Base-by-base conservation (phyloP, 2,329 filamentous ascomycete genomes). In the Westerdykella aurantiaca region DNA sequence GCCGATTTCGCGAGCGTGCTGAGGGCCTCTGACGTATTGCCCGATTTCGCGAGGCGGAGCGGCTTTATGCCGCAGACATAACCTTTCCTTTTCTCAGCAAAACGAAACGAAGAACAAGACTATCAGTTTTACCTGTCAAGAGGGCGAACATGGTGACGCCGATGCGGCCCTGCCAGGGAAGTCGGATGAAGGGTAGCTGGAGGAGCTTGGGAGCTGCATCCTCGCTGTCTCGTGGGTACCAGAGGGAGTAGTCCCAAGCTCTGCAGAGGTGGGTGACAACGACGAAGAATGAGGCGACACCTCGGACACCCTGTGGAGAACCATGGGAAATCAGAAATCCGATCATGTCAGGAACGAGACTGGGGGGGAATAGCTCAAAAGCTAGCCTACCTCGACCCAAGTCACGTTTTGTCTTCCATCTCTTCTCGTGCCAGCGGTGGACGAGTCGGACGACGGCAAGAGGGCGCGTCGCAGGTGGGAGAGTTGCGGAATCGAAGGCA, bases 61-160 rank as follows among this genome's bases (percentile, higher is more conserved):
- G 76, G 76, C 55, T 78, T 78, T 45, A 78, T 66, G 22, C 74
- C 75, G 56, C 75, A 78, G 17, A 79, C 76, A 49, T 77, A 78
- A 45, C 76, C n/a, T n/a, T n/a, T n/a, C n/a, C n/a, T n/a, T n/a
- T n/a, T n/a, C n/a, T n/a, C n/a, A n/a, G n/a, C n/a, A n/a, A n/a
- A n/a, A n/a, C n/a, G n/a, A n/a, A n/a, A n/a, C n/a, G n/a, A n/a
- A n/a, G n/a, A n/a, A n/a, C n/a, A n/a, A n/a, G n/a, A n/a, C n/a
- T n/a, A n/a, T n/a, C n/a, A n/a, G n/a, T n/a, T n/a, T n/a, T n/a
- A n/a, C n/a, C 76, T 1, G 76, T 78, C 42, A 79, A 62, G 50
- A 79, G 76, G 40, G 74, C 73, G 51, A 79, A 79, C 57, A 78
- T 76, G 46, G 75, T 75, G 29, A 79, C 76, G 35, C 75, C 75